Evolutionary conservation across 495 filamentous ascomycete genomes (phyloP).

Genomic region (Penicillium roqueforti): DNA sequence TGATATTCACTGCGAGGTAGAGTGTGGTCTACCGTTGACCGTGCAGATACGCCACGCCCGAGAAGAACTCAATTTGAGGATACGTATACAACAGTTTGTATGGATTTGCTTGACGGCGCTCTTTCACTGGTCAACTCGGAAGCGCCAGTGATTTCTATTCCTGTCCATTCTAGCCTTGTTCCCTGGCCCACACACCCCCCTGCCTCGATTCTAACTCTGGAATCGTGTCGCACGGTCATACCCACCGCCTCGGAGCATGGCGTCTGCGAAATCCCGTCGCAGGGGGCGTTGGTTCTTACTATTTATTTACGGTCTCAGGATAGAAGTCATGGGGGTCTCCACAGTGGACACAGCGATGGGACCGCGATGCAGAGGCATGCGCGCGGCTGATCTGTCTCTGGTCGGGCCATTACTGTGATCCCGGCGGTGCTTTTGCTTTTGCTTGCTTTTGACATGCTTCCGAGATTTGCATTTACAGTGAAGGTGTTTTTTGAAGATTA

Average conservation of each 20-base stretch:
- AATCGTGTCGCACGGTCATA: slow-evolving; percentile 11
- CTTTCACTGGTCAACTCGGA: neutral
- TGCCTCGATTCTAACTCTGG: slow-evolving; percentile 4
- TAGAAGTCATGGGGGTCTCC: slow-evolving; percentile 12
- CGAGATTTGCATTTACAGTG: neutral
- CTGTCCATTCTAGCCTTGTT: neutral
- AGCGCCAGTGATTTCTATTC: neutral
- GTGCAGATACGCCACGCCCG: neutral
- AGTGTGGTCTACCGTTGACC: neutral
- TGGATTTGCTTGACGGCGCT: neutral
- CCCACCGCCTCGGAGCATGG: slow-evolving; percentile 8
- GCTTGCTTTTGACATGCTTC: slow-evolving; percentile 7
- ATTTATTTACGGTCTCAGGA: neutral
- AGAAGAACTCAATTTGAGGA: neutral
- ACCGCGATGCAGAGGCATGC: slow-evolving; percentile 15
- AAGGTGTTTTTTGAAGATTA: neutral
- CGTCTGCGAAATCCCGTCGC: slow-evolving; percentile 9
- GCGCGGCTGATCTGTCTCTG: slow-evolving; percentile 25
- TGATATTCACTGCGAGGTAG: neutral
- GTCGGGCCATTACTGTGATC: slow-evolving; percentile 8
- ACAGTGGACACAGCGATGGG: slow-evolving; percentile 14
- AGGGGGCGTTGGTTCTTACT: slow-evolving; percentile 1
- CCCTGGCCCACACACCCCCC: neutral
- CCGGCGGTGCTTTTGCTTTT: slow-evolving; percentile 6
- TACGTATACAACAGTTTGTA: neutral